Evolutionary conservation across 2,329 filamentous ascomycete species (phyloP).

Genomic region (Diaporthe longicolla): DNA sequence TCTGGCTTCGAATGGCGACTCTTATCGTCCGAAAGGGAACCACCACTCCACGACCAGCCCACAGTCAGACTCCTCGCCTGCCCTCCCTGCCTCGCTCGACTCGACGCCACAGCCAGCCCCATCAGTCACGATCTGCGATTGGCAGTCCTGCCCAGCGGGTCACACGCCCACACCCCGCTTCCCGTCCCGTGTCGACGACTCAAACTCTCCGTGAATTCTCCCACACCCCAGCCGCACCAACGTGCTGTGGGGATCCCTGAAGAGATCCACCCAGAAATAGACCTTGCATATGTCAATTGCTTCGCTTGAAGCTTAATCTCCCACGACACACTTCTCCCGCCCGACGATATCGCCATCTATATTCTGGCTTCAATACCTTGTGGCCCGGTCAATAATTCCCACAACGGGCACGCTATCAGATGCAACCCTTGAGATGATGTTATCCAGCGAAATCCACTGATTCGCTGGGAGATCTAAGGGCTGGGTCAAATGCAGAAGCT

Average conservation of each 20-base stretch:
- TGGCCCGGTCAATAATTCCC: background rate
- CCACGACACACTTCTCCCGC: background rate
- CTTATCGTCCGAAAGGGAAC: background rate
- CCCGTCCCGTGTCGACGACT: constrained; percentile 25
- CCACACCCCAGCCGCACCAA: background rate
- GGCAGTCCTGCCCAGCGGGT: constrained; percentile 15
- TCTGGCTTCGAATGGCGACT: constrained; percentile 3
- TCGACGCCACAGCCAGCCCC: constrained; percentile 23
- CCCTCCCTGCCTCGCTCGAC: background rate
- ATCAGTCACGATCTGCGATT: constrained; percentile 16
- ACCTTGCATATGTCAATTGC: constrained; percentile 31
- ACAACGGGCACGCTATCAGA: background rate
- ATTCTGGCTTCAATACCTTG: background rate
- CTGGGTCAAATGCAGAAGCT: background rate
- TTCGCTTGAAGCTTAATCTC: constrained; percentile 36
- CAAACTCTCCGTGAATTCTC: constrained; percentile 20
- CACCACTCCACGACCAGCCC: constrained; percentile 1
- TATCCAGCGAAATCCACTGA: background rate
- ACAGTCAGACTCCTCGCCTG: background rate
- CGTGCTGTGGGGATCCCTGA: constrained; percentile 14
- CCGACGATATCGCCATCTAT: background rate
- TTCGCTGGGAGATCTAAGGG: constrained; percentile 2
- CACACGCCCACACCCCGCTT: constrained; percentile 25
- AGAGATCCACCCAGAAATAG: constrained; percentile 33
- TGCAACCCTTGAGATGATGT: background rate